Conservation (phyloP, 495 filamentous ascomycete genomes). For the Oidiodendron maius region DNA sequence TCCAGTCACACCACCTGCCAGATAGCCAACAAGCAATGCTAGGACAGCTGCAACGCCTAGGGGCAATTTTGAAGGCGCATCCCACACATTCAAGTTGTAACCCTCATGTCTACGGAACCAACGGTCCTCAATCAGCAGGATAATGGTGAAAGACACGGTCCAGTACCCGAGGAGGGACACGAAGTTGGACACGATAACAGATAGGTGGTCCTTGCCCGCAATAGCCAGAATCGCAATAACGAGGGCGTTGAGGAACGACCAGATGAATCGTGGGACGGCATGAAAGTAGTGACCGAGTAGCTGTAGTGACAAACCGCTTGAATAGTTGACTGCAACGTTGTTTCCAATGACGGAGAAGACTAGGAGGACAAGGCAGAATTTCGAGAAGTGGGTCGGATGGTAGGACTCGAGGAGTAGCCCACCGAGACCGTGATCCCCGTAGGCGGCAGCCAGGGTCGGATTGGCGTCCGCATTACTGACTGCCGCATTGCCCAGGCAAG, state of each 20-base stretch:
- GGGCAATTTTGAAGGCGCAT: conserved; percentile 38
- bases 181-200: conserved; percentile 44
- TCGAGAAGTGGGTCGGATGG: conserved; percentile 51
- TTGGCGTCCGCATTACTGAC: conserved; percentile 39
- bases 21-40: conserved; percentile 36
- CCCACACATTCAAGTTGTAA: conserved; percentile 47
- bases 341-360: conserved; percentile 43
- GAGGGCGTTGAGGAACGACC: conserved; percentile 38
- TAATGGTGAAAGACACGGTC: conserved; percentile 50
- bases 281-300: conserved; percentile 27
- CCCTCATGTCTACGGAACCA: conserved; percentile 41
- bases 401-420: conserved; percentile 48
- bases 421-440: conserved; percentile 52
- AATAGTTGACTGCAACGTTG: conserved; percentile 40
- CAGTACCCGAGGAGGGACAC: conserved; percentile 55
- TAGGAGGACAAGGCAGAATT: conserved; percentile 51
- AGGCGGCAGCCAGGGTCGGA: conserved; percentile 20
- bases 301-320: conserved; percentile 37
- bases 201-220: conserved; percentile 40
- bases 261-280: conserved; percentile 40
- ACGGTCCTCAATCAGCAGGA: conserved; percentile 55
- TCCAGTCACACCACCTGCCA: conserved; percentile 41
- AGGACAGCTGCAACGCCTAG: conserved; percentile 39
- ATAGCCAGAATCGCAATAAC: conserved; percentile 34
- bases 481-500: conserved; percentile 46